Percentiles rank a stretch among this genome's conserved stretches.
Evolutionary conservation across 2,329 filamentous ascomycete species (phyloP).

Genomic region (Lasiodiplodia gonubiensis): DNA sequence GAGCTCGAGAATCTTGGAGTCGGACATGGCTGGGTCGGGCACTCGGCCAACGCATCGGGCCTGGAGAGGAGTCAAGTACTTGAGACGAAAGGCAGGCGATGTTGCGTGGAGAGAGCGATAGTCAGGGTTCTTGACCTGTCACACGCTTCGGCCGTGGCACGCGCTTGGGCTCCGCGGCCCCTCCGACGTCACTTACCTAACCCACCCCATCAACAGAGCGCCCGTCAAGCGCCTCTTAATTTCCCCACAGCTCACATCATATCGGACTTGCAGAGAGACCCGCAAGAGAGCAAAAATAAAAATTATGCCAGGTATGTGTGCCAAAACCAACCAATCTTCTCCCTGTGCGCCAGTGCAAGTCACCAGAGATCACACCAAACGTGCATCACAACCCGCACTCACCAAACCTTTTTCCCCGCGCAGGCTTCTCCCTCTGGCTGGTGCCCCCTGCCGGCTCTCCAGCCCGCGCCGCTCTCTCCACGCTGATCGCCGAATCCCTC

Average conservation of each 20-base stretch:
- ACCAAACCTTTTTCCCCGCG: neutral
- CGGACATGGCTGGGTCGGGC: conserved; percentile 23
- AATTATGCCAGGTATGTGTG: neutral
- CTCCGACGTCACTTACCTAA: conserved; percentile 6
- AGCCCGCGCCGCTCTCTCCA: conserved; percentile 39
- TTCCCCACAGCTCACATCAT: neutral
- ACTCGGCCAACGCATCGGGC: conserved; percentile 8
- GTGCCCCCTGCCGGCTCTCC: conserved; percentile 45
- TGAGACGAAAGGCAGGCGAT: neutral
- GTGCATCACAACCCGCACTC: neutral
- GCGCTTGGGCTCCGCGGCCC: conserved; percentile 14
- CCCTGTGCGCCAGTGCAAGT: neutral
- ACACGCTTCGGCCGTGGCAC: conserved; percentile 19
- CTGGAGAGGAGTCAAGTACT: neutral
- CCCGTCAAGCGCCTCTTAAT: neutral
- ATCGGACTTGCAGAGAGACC: neutral
- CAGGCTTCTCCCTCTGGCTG: conserved; percentile 52
- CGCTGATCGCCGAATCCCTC: conserved; percentile 42
- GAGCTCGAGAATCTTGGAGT: conserved; percentile 25
- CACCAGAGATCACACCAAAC: conserved; percentile 15
- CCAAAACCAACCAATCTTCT: neutral
- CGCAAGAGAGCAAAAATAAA: neutral
- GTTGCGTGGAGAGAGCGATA: neutral
- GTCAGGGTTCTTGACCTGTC: conserved; percentile 8
- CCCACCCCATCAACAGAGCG: neutral